Percentiles rank a stretch among this genome's conserved stretches.
Conservation (phyloP, 768 basidiomycete genomes). For the Russula sp. region DNA sequence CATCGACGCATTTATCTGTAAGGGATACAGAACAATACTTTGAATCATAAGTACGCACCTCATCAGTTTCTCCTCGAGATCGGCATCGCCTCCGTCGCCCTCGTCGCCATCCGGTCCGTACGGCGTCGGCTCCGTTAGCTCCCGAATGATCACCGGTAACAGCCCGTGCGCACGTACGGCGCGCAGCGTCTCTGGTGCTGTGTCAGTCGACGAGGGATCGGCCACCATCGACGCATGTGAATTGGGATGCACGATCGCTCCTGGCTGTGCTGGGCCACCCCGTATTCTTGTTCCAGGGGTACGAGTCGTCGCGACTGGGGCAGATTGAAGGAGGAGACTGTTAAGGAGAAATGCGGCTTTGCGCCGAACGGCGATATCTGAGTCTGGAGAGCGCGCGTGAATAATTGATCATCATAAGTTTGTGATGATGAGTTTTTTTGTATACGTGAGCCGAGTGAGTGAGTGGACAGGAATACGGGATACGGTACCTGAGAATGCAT, state of each 20-base stretch:
- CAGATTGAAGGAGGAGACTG: constrained; percentile 57
- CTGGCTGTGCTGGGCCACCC: constrained; percentile 24
- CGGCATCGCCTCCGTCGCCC: constrained; percentile 48
- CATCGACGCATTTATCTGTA: no score
- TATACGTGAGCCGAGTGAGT: background rate
- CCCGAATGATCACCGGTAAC: constrained; percentile 49
- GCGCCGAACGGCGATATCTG: constrained; percentile 71
- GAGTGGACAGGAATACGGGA: background rate
- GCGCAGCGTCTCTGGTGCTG: constrained; percentile 46
- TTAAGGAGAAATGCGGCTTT: constrained; percentile 78
- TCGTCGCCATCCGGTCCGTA: constrained; percentile 72
- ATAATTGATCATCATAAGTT: background rate
- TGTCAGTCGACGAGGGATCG: constrained; percentile 53
- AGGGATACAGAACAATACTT: background rate
- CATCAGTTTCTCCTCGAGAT: constrained; percentile 64
- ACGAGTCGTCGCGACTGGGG: background rate
- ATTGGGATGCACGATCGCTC: constrained; percentile 57
- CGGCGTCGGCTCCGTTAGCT: constrained; percentile 55
- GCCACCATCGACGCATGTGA: constrained; percentile 65
- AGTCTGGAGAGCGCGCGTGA: constrained; percentile 49
- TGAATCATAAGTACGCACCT: constrained; percentile 40
- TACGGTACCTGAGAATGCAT: constrained; percentile 56
- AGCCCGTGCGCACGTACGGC: constrained; percentile 51
- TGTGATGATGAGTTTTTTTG: background rate
- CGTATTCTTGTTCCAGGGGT: constrained; percentile 22